These are phyloP conservation scores for Clonostachys chloroleuca DNA, from an alignment of 2,329 filamentous ascomycete genomes.

Conservation along the genomic window DNA sequence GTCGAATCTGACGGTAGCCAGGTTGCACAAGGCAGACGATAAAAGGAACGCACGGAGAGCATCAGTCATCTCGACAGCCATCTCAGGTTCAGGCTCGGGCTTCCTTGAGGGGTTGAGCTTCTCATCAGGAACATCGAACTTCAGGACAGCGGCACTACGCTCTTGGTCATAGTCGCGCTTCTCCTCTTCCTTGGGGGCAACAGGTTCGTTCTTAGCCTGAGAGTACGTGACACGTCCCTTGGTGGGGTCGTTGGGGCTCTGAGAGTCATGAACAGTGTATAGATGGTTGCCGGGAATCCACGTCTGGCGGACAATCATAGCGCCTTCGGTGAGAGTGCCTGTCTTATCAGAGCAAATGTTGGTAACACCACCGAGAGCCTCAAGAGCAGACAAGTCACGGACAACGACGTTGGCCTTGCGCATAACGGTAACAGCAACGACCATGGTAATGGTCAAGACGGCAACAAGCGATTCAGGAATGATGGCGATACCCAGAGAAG, in stretches of 20 bases:
- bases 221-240: constrained; percentile 48
- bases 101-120: constrained; percentile 32
- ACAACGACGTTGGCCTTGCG: constrained; percentile 61
- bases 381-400: constrained; percentile 61
- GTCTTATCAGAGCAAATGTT: constrained; percentile 74
- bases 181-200: constrained; percentile 20
- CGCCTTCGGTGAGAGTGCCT: constrained; percentile 63
- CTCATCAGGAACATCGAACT: constrained; percentile 58
- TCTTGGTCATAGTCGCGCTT: constrained; percentile 55
- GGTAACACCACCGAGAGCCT: constrained; percentile 66
- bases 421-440: constrained; percentile 61
- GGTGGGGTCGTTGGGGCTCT: constrained; percentile 57
- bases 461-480: constrained; percentile 63
- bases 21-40: constrained; percentile 61
- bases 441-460: constrained; percentile 69
- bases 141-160: constrained; percentile 55
- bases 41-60: constrained; percentile 46
- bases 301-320: constrained; percentile 65
- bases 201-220: constrained; percentile 26
- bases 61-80: constrained; percentile 40
- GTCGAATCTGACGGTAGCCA: constrained; percentile 53
- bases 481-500: constrained; percentile 55
- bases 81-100: constrained; percentile 21
- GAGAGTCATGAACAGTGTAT: constrained; percentile 57
- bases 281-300: constrained; percentile 56